Evolutionary conservation across 495 filamentous ascomycete species (phyloP).

Genomic region (Xeromyces bisporus): DNA sequence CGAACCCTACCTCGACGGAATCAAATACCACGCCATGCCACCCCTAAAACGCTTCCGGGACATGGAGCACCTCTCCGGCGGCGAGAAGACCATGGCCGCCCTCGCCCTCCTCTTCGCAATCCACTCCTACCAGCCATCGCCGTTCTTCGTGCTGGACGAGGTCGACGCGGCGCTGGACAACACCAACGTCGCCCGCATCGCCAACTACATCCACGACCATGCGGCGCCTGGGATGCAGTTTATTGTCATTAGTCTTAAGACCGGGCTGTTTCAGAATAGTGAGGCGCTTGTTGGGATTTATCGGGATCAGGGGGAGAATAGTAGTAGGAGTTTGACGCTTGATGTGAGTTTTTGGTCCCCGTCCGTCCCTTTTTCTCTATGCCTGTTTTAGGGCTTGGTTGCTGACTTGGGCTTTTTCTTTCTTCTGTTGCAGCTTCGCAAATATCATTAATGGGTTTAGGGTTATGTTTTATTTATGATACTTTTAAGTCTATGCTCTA

Average conservation of each 20-base stretch:
- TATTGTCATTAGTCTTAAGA: slow-evolving; percentile 91
- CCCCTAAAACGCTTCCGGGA: slow-evolving; percentile 96
- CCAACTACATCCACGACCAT: slow-evolving; percentile 85
- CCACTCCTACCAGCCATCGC: slow-evolving; percentile 81
- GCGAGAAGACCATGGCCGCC: slow-evolving; percentile 98
- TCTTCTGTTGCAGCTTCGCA: slow-evolving; percentile 26
- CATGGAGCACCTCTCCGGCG: slow-evolving; percentile 95
- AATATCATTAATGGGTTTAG: slow-evolving; percentile 24
- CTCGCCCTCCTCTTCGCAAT: slow-evolving; percentile 90
- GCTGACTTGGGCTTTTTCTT: slow-evolving; percentile 4
- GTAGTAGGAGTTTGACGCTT: slow-evolving; percentile 70
- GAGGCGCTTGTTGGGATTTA: slow-evolving; percentile 91
- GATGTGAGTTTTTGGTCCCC: slow-evolving; percentile 60
- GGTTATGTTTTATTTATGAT: slow-evolving; percentile 1
- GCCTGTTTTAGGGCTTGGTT: not conserved
- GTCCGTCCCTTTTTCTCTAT: slow-evolving; percentile 1
- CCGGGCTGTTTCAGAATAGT: slow-evolving; percentile 81
- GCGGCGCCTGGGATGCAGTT: slow-evolving; percentile 97
- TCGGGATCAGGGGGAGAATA: slow-evolving; percentile 83
- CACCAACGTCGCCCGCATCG: slow-evolving; percentile 88
- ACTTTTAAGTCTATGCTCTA: not conserved
- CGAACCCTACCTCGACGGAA: slow-evolving; percentile 78
- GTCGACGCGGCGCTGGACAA: slow-evolving; percentile 96
- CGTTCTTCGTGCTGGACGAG: slow-evolving; percentile 97
- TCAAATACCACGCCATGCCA: slow-evolving; percentile 98